These are phyloP conservation scores for Pestalotiopsis fici DNA, from an alignment of 2,329 filamentous ascomycete genomes.

Conservation along the genomic window DNA sequence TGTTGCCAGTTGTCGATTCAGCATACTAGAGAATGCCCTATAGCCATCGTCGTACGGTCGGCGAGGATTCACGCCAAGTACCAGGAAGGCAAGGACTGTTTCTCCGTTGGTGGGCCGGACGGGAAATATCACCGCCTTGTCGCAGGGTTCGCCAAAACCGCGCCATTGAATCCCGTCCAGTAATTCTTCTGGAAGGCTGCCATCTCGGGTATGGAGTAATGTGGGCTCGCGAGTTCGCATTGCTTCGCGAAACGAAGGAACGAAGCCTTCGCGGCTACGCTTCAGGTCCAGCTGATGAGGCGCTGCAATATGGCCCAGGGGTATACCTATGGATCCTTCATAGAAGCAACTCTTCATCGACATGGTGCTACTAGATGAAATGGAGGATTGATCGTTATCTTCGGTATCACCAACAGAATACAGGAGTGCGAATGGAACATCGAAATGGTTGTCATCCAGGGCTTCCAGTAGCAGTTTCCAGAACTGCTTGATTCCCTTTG, in stretches of 20 bases:
- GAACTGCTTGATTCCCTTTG: slow-evolving; percentile 34
- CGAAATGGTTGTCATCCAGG: slow-evolving; percentile 33
- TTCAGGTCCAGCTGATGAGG: slow-evolving; percentile 36
- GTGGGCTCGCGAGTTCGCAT: slow-evolving; percentile 36
- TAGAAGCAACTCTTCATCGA: slow-evolving; percentile 36
- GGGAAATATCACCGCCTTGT: slow-evolving; percentile 60
- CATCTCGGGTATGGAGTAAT: slow-evolving; percentile 29
- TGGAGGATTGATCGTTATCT: slow-evolving; percentile 35
- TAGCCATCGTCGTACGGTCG: slow-evolving; percentile 67
- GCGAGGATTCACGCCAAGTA: slow-evolving; percentile 63
- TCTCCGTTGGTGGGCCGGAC: slow-evolving; percentile 61
- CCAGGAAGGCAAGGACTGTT: slow-evolving; percentile 59
- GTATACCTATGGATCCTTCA: slow-evolving; percentile 35
- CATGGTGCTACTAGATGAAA: slow-evolving; percentile 34
- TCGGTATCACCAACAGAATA: slow-evolving; percentile 40
- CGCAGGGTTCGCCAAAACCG: slow-evolving; percentile 57
- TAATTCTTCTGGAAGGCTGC: slow-evolving; percentile 52
- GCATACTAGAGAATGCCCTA: slow-evolving; percentile 52
- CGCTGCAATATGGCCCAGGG: slow-evolving; percentile 31
- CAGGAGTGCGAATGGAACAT: slow-evolving; percentile 41
- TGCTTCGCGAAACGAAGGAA: slow-evolving; percentile 37
- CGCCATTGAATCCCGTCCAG: slow-evolving; percentile 54
- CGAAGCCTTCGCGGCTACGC: slow-evolving; percentile 32
- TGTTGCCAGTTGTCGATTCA: slow-evolving; percentile 54
- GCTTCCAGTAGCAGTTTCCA: slow-evolving; percentile 33